Base-by-base conservation (phyloP, 1,284 basidiomycete genomes). In the Puccinia novopanici region DNA sequence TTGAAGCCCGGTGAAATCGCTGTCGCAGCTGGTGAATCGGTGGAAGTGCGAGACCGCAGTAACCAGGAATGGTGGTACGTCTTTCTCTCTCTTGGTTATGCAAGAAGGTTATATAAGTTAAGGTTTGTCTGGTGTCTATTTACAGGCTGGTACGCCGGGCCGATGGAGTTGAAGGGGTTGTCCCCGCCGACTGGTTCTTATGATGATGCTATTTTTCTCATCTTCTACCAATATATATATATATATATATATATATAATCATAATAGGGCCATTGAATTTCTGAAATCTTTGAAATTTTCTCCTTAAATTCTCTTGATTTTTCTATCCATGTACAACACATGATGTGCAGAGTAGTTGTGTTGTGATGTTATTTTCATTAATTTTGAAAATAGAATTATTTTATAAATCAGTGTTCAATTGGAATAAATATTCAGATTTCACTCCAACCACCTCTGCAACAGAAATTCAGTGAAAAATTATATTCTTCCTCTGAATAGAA, bases 161-260 rank as follows among this genome's bases (percentile, higher is more conserved):
- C 9, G 76, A 79, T 52, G 76, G 76, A 17, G 55, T 79, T 24
- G 76, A 79, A 61, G 76, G 76, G 2, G 76, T 79, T 19, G 67
- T 79, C 37, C 76, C 76, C 37, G 76, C 76, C 19, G 76, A 79
- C 68, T 79, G 76, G 76, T 79, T 79, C 70, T 48, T 79, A n/a
- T 79, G 37, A 77, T 6, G 5, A 3, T 57, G n/a, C 8, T 63
- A 34, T 27, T 30, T 34, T 10, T 17, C 24, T 30, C 27, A 27
- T 34, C 5, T 34, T 63, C 59, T 63, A 45, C 12, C 45, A 45
- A 8, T 45, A 45, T 45, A 45, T 45, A 45, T 45, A 45, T 45
- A 45, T 45, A 45, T 45, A 45, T 61, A 61, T 61, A 61, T 61
- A 61, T 61, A 61, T 61, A 61, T 61, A 61, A 8, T 8, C 30